Conservation (phyloP, 176 grass and related monocot genomes). For the Rhynchospora breviuscula region DNA sequence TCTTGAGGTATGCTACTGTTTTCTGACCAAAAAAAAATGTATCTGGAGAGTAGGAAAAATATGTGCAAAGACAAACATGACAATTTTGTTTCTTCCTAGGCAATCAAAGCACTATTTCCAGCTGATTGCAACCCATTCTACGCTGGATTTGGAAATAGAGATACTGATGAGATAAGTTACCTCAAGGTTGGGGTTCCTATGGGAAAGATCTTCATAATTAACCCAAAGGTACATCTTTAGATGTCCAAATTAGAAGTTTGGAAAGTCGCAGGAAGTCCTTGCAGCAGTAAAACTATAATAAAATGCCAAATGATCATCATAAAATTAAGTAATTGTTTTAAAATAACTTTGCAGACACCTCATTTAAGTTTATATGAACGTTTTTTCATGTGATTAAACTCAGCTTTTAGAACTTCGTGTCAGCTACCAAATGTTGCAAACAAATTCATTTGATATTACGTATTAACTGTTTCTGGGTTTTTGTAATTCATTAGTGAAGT, state of each 20-base stretch:
- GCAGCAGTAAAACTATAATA: background rate
- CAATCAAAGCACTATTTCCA: slow-evolving; percentile 84
- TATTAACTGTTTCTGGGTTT: background rate
- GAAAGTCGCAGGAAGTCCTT: background rate
- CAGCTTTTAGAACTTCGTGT: background rate
- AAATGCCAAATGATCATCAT: background rate
- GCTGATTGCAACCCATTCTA: slow-evolving; percentile 87
- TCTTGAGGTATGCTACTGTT: slow-evolving; percentile 50
- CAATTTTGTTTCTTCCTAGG: slow-evolving; percentile 37
- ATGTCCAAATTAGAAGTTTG: background rate
- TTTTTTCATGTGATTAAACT: background rate
- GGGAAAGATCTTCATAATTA: slow-evolving; percentile 98
- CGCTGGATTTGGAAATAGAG: slow-evolving; percentile 95
- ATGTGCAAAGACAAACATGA: background rate
- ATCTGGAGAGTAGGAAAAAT: background rate
- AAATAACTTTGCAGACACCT: background rate
- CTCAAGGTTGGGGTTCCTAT: slow-evolving; percentile 92
- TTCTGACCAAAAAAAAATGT: background rate
- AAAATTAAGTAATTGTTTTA: background rate
- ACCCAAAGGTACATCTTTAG: slow-evolving; percentile 59
- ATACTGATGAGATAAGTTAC: slow-evolving; percentile 92
- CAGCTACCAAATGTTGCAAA: background rate
- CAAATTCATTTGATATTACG: background rate
- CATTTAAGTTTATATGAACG: background rate
- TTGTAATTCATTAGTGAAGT: background rate